Conservation (phyloP, 2,329 filamentous ascomycete species). For the Nigrospora osmanthi region DNA sequence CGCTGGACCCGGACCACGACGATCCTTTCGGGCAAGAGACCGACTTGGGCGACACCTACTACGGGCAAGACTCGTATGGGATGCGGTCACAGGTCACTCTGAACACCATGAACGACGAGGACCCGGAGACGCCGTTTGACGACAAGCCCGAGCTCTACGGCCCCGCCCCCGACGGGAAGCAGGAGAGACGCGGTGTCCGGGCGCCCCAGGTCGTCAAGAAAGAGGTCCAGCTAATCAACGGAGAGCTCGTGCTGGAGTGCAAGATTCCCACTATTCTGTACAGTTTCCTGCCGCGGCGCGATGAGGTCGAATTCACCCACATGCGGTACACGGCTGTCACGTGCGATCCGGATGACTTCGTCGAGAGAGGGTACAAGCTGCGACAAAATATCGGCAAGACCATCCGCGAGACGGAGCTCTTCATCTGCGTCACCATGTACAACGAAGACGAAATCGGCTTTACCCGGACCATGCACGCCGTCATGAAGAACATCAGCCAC, state of each 20-base stretch:
- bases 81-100: constrained; percentile 36
- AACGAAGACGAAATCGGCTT: constrained; percentile 97
- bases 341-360: constrained; percentile 85
- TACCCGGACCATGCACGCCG: constrained; percentile 88
- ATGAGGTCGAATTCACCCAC: constrained; percentile 94
- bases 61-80: constrained; percentile 51
- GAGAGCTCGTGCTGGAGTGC: constrained; percentile 94
- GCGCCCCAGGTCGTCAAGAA: constrained; percentile 85
- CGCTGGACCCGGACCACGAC: constrained; percentile 52
- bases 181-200: constrained; percentile 79
- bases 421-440: constrained; percentile 98
- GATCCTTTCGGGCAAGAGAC: constrained; percentile 60
- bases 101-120: constrained; percentile 39
- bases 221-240: constrained; percentile 93
- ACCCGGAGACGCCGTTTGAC: constrained; percentile 20
- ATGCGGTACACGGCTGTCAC: constrained; percentile 94
- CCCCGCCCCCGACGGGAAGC: constrained; percentile 77
- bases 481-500: constrained; percentile 98
- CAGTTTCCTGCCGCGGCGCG: constrained; percentile 87
- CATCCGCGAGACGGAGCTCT: constrained; percentile 84
- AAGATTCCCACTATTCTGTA: constrained; percentile 98
- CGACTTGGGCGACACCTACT: constrained; percentile 40
- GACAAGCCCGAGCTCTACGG: constrained; percentile 76
- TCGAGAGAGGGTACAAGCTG: constrained; percentile 81
- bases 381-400: constrained; percentile 90